Conservation (phyloP, 2,329 filamentous ascomycete genomes). For the Cercospora brassicicola region DNA sequence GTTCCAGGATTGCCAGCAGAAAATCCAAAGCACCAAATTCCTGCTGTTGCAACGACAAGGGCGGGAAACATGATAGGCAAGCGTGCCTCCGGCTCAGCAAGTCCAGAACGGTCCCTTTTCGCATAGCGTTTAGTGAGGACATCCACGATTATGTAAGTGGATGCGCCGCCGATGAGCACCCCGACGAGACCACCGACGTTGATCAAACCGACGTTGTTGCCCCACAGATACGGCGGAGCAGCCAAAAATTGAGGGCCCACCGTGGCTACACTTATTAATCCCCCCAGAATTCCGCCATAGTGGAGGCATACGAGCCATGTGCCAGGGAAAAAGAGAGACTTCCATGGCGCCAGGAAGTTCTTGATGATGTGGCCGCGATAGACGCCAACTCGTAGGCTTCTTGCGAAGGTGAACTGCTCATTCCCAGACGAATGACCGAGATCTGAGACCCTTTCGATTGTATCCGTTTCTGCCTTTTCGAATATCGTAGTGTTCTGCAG, state of each 20-base stretch:
- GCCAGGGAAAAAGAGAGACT: conserved; percentile 43
- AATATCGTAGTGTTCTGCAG: conserved; percentile 20
- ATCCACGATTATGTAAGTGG: conserved; percentile 44
- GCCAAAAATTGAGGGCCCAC: conserved; percentile 40
- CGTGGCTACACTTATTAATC: conserved; percentile 41
- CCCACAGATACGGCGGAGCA: conserved; percentile 46
- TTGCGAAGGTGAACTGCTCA: conserved; percentile 38
- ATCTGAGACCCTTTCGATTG: conserved; percentile 26
- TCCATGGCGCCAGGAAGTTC: conserved; percentile 43
- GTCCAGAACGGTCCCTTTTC: conserved; percentile 40
- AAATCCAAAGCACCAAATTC: conserved; percentile 44
- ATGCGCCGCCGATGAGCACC: conserved; percentile 39
- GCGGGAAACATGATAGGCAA: conserved; percentile 43
- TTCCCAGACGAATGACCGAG: conserved; percentile 23
- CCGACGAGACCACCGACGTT: conserved; percentile 44
- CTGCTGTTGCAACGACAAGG: conserved; percentile 42
- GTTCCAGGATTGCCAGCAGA: conserved; percentile 41
- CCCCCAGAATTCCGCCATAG: conserved; percentile 47
- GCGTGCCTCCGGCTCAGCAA: conserved; percentile 44
- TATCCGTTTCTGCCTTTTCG: conserved; percentile 29
- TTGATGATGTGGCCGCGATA: conserved; percentile 39
- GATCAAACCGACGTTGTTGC: conserved; percentile 42
- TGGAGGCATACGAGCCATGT: conserved; percentile 46
- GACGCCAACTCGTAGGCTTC: conserved; percentile 41
- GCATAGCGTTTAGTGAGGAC: conserved; percentile 42